Base-by-base conservation (phyloP, 768 basidiomycete species). In the Collybia sp. region DNA sequence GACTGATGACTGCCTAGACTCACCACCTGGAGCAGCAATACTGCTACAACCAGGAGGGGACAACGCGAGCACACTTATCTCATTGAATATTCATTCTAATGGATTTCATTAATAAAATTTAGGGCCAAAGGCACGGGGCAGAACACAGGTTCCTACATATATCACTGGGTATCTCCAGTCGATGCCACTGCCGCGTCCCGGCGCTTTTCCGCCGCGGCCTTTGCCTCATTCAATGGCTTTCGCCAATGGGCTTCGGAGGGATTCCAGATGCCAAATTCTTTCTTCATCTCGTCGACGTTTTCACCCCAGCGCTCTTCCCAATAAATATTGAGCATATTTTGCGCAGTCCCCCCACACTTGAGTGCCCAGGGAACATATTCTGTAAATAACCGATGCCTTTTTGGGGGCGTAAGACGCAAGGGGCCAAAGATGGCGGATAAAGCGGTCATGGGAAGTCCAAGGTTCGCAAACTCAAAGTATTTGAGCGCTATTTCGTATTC, bases 231-330 rank as follows among this genome's bases (percentile, higher is more conserved):
- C 33, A 88, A 65, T 31, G 81, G 78, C 54, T 75, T 79, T 48
- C 82, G 76, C 79, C 87, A 89, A 51, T 70, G 72, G 42, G 83
- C 79, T 46, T 79, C 69, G 9, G 93, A 92, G 11, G 92, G 85
- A 53, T 90, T 84, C 79, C 80, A 83, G 12, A 95, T 76, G 8
- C 93, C 89, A 16, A 96, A 70, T 59, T 96, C 92, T 51, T 68
- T 75, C 68, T 91, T 85, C 68, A 99, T 73, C 41, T 92, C 89
- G 1, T 79, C 81, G 1, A 95, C 63, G 49, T 87, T 75, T 64
- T 90, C 83, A 43, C 80, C 80, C 95, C 94, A 98, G 44, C 93
- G 70, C 64, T 92, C 76, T 66, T 98, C 96, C 95, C 96, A 98
- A 58, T 94, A 94, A 1, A 98, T 85, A 1, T 86, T 86, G 43